A percentile compares a stretch with the other conserved stretches of the same genome.
phyloP scores from a whole-genome alignment of 2,329 filamentous ascomycete species.

The Arthrobotrys megalospora region DNA sequence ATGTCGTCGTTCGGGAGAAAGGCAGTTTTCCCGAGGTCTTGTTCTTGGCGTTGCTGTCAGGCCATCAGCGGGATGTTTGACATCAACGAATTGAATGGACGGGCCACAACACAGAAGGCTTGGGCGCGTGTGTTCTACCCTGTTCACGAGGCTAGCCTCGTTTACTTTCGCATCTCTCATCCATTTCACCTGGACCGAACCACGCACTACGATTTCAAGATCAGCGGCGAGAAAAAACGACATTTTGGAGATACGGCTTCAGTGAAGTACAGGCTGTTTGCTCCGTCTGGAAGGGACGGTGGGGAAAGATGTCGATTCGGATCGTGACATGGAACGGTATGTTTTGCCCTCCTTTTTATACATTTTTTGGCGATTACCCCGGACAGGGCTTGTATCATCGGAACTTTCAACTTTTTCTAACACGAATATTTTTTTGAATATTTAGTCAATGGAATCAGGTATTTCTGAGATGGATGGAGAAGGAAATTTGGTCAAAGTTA shows the following conservation, averaged over 20 bases:
- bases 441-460: constrained; percentile 85
- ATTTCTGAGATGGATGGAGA: constrained; percentile 29
- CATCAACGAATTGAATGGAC: not conserved
- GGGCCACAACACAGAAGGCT: not conserved
- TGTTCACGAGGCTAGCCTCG: not conserved
- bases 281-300: not conserved
- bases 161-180: not conserved
- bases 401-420: constrained; percentile 3
- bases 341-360: constrained; percentile 62
- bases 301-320: constrained; percentile 77
- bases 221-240: too few relatives aligned
- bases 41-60: constrained; percentile 34
- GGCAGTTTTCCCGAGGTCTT: constrained; percentile 20
- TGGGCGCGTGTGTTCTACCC: not conserved
- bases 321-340: constrained; percentile 90
- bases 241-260: not conserved
- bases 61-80: constrained; percentile 23
- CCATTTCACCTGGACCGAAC: not conserved
- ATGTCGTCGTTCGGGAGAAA: constrained; percentile 56
- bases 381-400: not conserved
- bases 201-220: not conserved
- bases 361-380: not conserved
- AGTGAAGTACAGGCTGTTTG: not conserved
- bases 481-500: not conserved
- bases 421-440: constrained; percentile 26